These are phyloP conservation scores for Biscogniauxia mediterranea DNA, from an alignment of 2,329 filamentous ascomycete species.

Conservation along the genomic window DNA sequence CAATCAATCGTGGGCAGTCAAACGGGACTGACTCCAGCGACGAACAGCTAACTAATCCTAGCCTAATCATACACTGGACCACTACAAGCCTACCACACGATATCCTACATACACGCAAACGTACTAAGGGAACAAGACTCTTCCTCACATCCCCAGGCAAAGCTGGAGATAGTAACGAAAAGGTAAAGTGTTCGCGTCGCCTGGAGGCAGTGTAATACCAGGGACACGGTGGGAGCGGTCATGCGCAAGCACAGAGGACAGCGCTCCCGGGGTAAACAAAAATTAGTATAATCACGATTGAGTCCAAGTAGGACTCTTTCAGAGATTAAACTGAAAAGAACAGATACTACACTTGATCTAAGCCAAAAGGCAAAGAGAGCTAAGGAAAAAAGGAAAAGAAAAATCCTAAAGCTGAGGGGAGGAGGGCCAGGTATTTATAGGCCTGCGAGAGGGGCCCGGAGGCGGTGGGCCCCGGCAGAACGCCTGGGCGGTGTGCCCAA, in stretches of 20 bases:
- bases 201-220: conserved; percentile 73
- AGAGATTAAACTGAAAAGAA: conserved; percentile 98
- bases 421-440: conserved; percentile 19
- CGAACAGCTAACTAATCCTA: too few species aligned
- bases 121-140: conserved; percentile 25
- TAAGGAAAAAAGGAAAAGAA: conserved; percentile 52
- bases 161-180: conserved; percentile 60
- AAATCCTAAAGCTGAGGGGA: conserved; percentile 18
- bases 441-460: not conserved
- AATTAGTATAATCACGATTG: conserved; percentile 82
- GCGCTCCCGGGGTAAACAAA: conserved; percentile 53
- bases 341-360: conserved; percentile 96
- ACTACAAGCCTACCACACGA: not conserved
- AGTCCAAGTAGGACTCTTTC: conserved; percentile 71
- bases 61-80: too few species aligned
- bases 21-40: too few species aligned
- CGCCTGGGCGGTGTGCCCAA: not conserved
- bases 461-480: not conserved
- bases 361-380: conserved; percentile 53
- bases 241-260: conserved; percentile 72
- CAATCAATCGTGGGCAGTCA: too few species aligned
- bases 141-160: conserved; percentile 57
- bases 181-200: conserved; percentile 60
- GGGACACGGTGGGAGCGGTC: conserved; percentile 66
- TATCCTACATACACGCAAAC: not conserved